A percentile compares a stretch with the other conserved stretches of the same genome.
These are phyloP conservation scores for Bryoerythrophyllum caledonicum DNA, from an alignment of 225 moss, liverwort and hornwort genomes.

Conservation along the genomic window DNA sequence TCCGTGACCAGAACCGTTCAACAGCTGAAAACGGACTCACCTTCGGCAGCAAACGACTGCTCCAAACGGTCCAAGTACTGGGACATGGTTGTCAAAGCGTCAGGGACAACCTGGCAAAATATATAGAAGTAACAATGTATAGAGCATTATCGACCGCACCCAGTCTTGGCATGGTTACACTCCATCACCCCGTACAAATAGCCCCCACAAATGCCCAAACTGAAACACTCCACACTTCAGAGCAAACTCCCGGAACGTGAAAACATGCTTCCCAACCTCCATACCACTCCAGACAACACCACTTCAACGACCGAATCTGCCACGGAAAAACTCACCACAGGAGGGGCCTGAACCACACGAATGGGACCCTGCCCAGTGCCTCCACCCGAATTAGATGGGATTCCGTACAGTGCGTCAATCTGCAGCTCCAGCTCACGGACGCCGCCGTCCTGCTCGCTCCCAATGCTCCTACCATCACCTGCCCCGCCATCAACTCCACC, in stretches of 20 bases:
- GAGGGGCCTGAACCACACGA: slow-evolving; percentile 72
- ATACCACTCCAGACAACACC: background rate
- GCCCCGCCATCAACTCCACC: slow-evolving; percentile 47
- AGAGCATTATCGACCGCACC: slow-evolving; percentile 43
- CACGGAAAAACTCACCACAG: slow-evolving; percentile 56
- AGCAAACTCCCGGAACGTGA: background rate
- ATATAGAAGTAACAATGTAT: slow-evolving; percentile 48
- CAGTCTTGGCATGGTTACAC: slow-evolving; percentile 14
- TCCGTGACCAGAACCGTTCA: background rate
- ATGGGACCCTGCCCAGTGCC: slow-evolving; percentile 47
- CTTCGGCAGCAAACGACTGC: slow-evolving; percentile 83
- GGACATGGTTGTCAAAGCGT: slow-evolving; percentile 99
- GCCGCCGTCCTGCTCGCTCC: slow-evolving; percentile 51
- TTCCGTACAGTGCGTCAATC: slow-evolving; percentile 88
- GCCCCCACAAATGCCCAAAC: slow-evolving; percentile 3
- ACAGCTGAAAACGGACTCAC: slow-evolving; percentile 35
- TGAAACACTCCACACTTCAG: background rate
- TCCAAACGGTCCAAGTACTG: slow-evolving; percentile 99
- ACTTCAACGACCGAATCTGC: background rate
- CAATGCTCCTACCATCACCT: slow-evolving; percentile 49
- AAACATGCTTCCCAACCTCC: slow-evolving; percentile 18
- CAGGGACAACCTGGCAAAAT: slow-evolving; percentile 99
- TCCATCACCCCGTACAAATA: background rate
- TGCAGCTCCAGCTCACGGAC: slow-evolving; percentile 86
- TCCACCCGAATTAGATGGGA: slow-evolving; percentile 57